Base-by-base conservation (phyloP, 306 rosid genomes). In the Gynostemma pentaphyllum region DNA sequence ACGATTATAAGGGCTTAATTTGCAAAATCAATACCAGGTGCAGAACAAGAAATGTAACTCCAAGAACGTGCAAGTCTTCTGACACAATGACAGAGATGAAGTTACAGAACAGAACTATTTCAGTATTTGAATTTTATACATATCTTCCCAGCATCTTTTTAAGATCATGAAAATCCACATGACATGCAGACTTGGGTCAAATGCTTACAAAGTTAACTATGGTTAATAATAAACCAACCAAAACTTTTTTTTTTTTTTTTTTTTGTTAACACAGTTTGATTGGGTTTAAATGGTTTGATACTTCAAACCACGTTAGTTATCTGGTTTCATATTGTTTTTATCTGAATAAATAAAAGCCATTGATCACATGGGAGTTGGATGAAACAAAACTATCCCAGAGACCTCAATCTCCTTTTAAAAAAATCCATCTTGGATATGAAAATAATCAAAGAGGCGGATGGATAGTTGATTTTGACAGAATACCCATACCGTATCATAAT, bases 341-440 rank as follows among this genome's bases (percentile, higher is more conserved):
- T 60, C 14, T 41, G 50, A 40, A 39, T 71, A 68, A 79, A 76
- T 67, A 69, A 67, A 36, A 48, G 5, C 50, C 42, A 49, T 46
- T 14, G 48, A 70, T 82, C 95, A 84, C 92, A 89, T 86, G 91
- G 71, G 76, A 32, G 73, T 69, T 67, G 69, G 76, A 78, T 32
- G 78, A 64, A 73, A 0, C 21, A 63, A 75, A 75, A 64, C 64
- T 62, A 55, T 57, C 65, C 64, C 60, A 2, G 54, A 48, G 7
- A 15, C 5, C 6, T 2, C 18, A 52, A 26, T 54, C 61, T n/a
- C 61, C 40, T 54, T 50, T 9, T 52, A 28, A 52, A 21, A 12
- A 46, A 39, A 11, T 21, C 14, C 22, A 37, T 60, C 14, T 21
- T 22, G 30, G 15, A 36, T 32, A 32, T 32, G 37, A 32, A 32